Evolutionary conservation across 2,329 filamentous ascomycete genomes (phyloP).

Genomic region (Colletotrichum higginsianum): DNA sequence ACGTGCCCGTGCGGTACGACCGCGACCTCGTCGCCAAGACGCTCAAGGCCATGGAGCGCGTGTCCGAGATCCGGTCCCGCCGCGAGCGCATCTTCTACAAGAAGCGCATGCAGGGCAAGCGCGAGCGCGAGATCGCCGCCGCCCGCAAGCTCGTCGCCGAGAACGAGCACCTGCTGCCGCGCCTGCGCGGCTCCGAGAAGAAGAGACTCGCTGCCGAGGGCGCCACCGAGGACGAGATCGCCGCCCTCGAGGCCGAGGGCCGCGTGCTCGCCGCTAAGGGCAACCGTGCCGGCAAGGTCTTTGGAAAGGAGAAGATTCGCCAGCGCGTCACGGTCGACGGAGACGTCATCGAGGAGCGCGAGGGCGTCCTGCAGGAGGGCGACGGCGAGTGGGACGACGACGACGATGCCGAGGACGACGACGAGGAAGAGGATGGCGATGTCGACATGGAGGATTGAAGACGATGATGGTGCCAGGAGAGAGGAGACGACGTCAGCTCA

Average conservation of each 20-base stretch:
- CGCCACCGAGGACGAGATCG: constrained; percentile 62
- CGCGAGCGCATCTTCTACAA: constrained; percentile 95
- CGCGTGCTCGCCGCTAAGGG: constrained; percentile 46
- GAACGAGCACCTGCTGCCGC: constrained; percentile 92
- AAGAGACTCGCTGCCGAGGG: constrained; percentile 67
- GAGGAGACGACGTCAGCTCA: constrained; percentile 1
- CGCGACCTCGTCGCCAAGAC: constrained; percentile 90
- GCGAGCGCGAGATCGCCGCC: constrained; percentile 82
- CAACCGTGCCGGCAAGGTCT: constrained; percentile 53
- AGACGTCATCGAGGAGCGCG: constrained; percentile 51
- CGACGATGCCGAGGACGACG: constrained; percentile 45
- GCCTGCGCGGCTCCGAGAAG: constrained; percentile 76
- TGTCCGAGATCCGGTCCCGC: constrained; percentile 85
- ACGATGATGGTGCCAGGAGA: neutral
- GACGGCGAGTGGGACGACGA: constrained; percentile 42
- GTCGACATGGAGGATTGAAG: constrained; percentile 52
- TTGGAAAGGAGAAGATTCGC: constrained; percentile 60
- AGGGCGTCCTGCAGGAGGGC: constrained; percentile 43
- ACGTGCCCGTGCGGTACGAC: constrained; percentile 96
- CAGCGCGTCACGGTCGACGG: constrained; percentile 56
- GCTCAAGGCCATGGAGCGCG: constrained; percentile 91
- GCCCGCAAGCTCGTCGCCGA: constrained; percentile 91
- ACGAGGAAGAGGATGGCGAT: constrained; percentile 47
- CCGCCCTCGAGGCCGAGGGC: constrained; percentile 60
- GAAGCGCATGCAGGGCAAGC: constrained; percentile 92